Base-by-base conservation (phyloP, 2,329 filamentous ascomycete species). In the Talaromyces funiculosus region DNA sequence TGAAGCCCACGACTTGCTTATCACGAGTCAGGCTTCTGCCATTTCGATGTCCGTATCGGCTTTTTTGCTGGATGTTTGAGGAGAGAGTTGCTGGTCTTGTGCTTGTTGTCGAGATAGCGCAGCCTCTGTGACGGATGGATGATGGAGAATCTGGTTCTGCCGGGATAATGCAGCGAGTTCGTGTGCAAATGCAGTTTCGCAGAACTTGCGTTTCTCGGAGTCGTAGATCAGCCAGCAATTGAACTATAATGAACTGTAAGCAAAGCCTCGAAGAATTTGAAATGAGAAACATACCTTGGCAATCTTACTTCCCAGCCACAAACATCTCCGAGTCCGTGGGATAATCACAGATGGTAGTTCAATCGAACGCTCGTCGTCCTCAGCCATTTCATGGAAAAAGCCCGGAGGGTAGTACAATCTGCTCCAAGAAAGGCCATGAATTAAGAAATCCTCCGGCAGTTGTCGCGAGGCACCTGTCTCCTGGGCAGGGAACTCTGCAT, bases 361-460 rank as follows among this genome's bases (percentile, higher is more conserved):
- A 16, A 82, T 73, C 37, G 76, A 73, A 3, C 83, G 74, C 60
- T 83, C 82, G 49, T 85, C 81, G 51, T 86, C 82, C 61, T 85
- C 82, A 38, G 77, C 73, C 53, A 78, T 74, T 1, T 73, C 72
- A 2, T 71, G 63, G 64, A 86, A 86, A 73, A 83, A 86, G 3
- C 73, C 70, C 1, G 74, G 63, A 0, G 81, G 80, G 61, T 81
- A 83, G 57, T 77, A 79, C 0, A 66, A 45, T 62, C 80, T 74
- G 55, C 77, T 80, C 80, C 82, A 85, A 24, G 82, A 68, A 60
- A 82, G 75, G 1, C 84, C 85, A 24, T 83, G 78, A 7, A 86
- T 79, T 1, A 79, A 67, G 63, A 82, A 86, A 63, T 87, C 85
- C 64, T 87, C 85, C 0, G 82, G 80, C 1, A 87, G 66, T 54